Conservation (phyloP, 176 grass and related monocot genomes). For the Musa beccarii region DNA sequence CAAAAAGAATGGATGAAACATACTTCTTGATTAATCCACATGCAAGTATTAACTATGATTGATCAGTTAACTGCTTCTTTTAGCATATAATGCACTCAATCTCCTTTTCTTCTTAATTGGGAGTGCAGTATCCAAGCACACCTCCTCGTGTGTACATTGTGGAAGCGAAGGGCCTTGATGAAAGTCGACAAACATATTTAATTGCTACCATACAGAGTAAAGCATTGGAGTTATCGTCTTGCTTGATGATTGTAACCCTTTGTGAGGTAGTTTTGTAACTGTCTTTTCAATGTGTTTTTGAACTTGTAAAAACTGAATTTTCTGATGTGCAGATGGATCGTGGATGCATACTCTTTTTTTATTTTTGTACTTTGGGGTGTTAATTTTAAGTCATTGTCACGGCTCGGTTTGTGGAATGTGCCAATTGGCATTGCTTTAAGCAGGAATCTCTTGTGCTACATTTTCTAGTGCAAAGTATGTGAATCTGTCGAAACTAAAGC, state of each 20-base stretch:
- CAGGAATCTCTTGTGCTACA: no score
- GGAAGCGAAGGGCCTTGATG: constrained; percentile 86
- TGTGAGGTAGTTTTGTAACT: constrained; percentile 52
- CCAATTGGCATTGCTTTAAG: no score
- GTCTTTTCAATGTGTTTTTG: not conserved
- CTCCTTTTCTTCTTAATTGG: constrained; percentile 3
- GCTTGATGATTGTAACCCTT: constrained; percentile 62
- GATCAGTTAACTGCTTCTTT: not conserved
- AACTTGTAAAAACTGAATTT: not conserved
- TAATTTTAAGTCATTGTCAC: not conserved
- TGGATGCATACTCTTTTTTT: not conserved
- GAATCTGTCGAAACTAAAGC: no score
- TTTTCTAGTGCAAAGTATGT: no score
- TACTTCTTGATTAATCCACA: no score
- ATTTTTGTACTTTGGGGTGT: not conserved
- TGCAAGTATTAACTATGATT: no score
- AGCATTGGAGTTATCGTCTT: constrained; percentile 61
- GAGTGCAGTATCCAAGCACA: constrained; percentile 66
- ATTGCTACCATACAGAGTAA: constrained; percentile 48
- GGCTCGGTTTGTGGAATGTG: not conserved
- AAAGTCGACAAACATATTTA: constrained; percentile 53
- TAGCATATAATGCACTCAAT: not conserved
- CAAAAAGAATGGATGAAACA: no score
- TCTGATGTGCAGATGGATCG: not conserved
- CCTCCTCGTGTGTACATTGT: constrained; percentile 59